Evolutionary conservation across 225 moss, liverwort and hornwort genomes (phyloP), one percentile per base, ranked within the genome.

Genomic region (Sphagnum tenellum): DNA sequence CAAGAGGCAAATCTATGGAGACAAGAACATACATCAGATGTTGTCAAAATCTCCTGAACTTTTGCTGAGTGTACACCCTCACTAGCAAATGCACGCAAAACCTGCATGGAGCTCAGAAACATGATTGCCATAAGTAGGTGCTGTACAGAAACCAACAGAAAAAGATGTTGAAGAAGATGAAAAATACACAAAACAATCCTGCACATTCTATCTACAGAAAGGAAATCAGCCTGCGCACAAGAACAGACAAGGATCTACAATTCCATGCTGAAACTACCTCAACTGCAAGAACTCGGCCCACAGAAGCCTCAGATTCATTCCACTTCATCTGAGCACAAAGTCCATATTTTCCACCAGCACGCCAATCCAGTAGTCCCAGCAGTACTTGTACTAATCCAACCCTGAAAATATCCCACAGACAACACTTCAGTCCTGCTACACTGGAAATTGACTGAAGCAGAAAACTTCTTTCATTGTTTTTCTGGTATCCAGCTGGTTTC

Each of bases 231-330:
- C 29, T 0, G 29, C 29, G 1, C 29, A 29, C 29, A 29, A 29
- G 29, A 29, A 29, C 29, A 29, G 29, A 29, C 0, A 29, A 29
- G 29, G 29, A 29, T 29, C 29, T 29, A 29, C 49, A 14, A 49
- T 10, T 14, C 8, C 9, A 67, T 67, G 45, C 5, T 12, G 11
- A 64, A 53, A 45, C 66, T 72, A 94, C 93, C 90, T 94, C 93
- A 57, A 94, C 93, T 66, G 93, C 93, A 62, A 94, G 82, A 70
- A 94, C 93, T 76, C 79, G 80, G 71, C 93, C 93, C 54, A 94
- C 89, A 66, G 93, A 90, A 62, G 93, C 93, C 75, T 94, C 90
- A 45, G 86, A 90, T 67, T 94, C 93, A 61, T 94, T 94, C 93
- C 93, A 94, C 62, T 94, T 94, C 93, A 94, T 94, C 74, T 94